Conservation (phyloP, 2,329 filamentous ascomycete species). For the Neonectria faginata region DNA sequence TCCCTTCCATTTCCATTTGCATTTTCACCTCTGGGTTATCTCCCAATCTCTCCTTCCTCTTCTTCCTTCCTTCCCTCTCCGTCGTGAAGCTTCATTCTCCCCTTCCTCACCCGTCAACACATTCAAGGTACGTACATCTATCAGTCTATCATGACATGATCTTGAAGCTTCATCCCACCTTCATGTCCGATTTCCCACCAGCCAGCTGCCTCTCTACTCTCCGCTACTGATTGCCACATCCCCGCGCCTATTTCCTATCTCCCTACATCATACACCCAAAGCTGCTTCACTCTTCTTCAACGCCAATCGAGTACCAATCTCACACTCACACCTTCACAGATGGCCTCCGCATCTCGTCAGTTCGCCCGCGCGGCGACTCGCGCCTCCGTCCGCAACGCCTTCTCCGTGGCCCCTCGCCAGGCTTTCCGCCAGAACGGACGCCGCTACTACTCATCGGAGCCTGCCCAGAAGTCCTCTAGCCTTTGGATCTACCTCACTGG, state of each 20-base stretch:
- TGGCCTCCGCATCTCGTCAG: slow-evolving; percentile 62
- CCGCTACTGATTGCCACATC: slow-evolving; percentile 1
- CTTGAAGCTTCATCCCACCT: slow-evolving; percentile 5
- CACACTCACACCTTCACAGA: slow-evolving; percentile 40
- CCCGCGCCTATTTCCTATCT: not conserved
- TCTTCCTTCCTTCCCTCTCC: slow-evolving; percentile 20
- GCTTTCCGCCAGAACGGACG: slow-evolving; percentile 80
- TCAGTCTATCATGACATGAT: not conserved
- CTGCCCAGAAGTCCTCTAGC: slow-evolving; percentile 63
- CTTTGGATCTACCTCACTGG: slow-evolving; percentile 69
- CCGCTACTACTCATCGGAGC: slow-evolving; percentile 82
- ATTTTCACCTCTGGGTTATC: slow-evolving; percentile 29
- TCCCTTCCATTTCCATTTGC: slow-evolving; percentile 36
- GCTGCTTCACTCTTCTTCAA: not conserved
- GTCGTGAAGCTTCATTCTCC: slow-evolving; percentile 6
- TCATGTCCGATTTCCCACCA: slow-evolving; percentile 13
- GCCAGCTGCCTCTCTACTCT: not conserved
- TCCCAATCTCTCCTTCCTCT: slow-evolving; percentile 14
- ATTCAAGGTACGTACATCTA: slow-evolving; percentile 36
- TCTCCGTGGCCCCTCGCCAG: slow-evolving; percentile 71
- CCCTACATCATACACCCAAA: not conserved
- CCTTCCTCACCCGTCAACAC: slow-evolving; percentile 17
- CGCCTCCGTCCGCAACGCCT: slow-evolving; percentile 66
- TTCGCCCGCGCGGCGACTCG: slow-evolving; percentile 70
- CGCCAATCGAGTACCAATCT: slow-evolving; percentile 1